phyloP scores from a whole-genome alignment of 352 stramenopile species.

The Pythium aphanidermatum region DNA sequence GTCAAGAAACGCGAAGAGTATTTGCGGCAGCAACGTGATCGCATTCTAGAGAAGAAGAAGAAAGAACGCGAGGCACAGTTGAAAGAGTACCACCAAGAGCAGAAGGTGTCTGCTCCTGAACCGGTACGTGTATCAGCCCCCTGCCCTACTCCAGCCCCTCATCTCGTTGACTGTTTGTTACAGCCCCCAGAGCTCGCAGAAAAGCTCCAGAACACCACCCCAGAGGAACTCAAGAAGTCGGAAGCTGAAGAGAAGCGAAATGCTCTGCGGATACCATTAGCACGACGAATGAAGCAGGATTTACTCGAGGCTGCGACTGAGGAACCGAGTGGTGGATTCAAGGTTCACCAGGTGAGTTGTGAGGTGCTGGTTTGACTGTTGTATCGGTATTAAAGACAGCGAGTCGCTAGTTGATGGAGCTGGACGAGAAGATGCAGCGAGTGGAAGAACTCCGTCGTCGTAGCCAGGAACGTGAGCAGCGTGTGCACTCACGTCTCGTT shows the following conservation, averaged over 20 bases:
- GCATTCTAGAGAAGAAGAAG: conserved; percentile 80
- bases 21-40: conserved; percentile 63
- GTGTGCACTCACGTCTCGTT: conserved; percentile 45
- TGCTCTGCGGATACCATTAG: conserved; percentile 60
- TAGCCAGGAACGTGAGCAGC: conserved; percentile 56
- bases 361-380: background rate
- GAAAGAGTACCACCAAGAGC: conserved; percentile 71
- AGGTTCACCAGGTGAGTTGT: conserved; percentile 43
- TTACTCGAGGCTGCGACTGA: conserved; percentile 33
- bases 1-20: conserved; percentile 74
- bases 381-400: background rate
- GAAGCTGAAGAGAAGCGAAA: conserved; percentile 67
- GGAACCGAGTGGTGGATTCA: conserved; percentile 24
- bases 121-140: conserved; percentile 35
- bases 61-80: conserved; percentile 60
- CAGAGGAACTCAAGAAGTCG: conserved; percentile 54
- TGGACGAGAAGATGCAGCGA: conserved; percentile 74
- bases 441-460: conserved; percentile 64
- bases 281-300: conserved; percentile 78
- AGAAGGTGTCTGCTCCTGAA: conserved; percentile 54
- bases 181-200: conserved; percentile 48
- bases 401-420: conserved; percentile 37
- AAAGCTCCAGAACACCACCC: conserved; percentile 53
- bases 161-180: background rate
- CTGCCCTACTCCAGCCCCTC: background rate